These are phyloP conservation scores for Hyaloperonospora brassicae DNA, from an alignment of 352 stramenopile species.

Conservation along the genomic window DNA sequence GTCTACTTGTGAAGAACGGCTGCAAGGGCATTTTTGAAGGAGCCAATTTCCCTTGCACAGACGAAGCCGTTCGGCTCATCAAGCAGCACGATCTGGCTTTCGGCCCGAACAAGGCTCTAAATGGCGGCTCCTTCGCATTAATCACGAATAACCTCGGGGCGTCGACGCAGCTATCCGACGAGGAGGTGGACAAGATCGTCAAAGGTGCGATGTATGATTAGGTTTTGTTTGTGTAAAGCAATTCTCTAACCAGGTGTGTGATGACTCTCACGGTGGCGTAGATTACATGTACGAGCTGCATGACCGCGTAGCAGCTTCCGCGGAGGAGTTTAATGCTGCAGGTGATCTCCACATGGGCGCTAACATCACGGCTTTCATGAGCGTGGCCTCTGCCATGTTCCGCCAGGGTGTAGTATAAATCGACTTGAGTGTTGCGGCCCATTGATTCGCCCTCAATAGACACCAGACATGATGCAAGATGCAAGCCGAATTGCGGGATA, in stretches of 20 bases:
- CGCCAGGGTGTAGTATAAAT: constrained; percentile 92
- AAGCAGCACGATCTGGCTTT: constrained; percentile 80
- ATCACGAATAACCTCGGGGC: constrained; percentile 52
- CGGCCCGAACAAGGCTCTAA: constrained; percentile 80
- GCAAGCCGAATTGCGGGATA: constrained; percentile 7
- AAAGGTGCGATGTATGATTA: constrained; percentile 38
- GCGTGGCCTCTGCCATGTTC: constrained; percentile 95
- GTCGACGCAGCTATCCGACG: constrained; percentile 40
- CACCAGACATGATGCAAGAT: constrained; percentile 4
- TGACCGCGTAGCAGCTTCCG: constrained; percentile 57
- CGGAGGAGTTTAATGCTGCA: constrained; percentile 66
- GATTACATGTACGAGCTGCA: constrained; percentile 79
- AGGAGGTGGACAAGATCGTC: constrained; percentile 62
- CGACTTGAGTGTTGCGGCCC: not conserved
- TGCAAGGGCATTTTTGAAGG: constrained; percentile 86
- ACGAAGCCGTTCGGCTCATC: constrained; percentile 73
- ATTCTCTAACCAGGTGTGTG: constrained; percentile 7
- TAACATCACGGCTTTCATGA: constrained; percentile 96
- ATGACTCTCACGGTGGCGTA: constrained; percentile 12
- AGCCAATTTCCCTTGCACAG: constrained; percentile 74
- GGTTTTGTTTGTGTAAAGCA: no score
- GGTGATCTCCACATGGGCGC: constrained; percentile 84
- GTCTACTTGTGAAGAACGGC: constrained; percentile 80
- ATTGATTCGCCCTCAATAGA: constrained; percentile 1
- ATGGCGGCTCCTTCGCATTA: constrained; percentile 69